These are phyloP conservation scores for Lophium mytilinum DNA, from an alignment of 495 filamentous ascomycete genomes.

Conservation along the genomic window DNA sequence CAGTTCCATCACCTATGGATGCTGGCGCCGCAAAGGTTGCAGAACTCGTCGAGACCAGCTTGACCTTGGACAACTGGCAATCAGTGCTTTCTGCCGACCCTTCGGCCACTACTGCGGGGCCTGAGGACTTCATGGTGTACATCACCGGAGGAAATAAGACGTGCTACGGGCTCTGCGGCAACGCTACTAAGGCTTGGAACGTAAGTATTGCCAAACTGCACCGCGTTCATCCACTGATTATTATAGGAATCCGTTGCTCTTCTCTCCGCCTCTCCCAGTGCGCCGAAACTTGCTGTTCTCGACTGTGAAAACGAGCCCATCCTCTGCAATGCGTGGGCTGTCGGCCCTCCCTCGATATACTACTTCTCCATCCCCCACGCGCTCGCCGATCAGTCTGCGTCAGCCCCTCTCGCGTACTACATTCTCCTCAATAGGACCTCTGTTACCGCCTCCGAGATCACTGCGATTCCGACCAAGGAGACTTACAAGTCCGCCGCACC, in stretches of 20 bases:
- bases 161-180: slow-evolving; percentile 59
- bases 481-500: slow-evolving; percentile 46
- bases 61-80: slow-evolving; percentile 70
- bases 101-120: slow-evolving; percentile 40
- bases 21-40: slow-evolving; percentile 47
- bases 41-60: slow-evolving; percentile 42
- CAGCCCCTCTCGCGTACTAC: slow-evolving; percentile 30
- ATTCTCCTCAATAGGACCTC: slow-evolving; percentile 33
- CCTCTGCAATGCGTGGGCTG: slow-evolving; percentile 76
- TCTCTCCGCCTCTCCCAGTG: slow-evolving; percentile 55
- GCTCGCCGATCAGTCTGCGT: slow-evolving; percentile 34
- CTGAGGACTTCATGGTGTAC: slow-evolving; percentile 75
- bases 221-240: slow-evolving; percentile 24
- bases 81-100: slow-evolving; percentile 54
- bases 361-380: slow-evolving; percentile 64
- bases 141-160: slow-evolving; percentile 82
- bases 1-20: slow-evolving; percentile 39
- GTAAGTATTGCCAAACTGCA: slow-evolving; percentile 30
- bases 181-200: slow-evolving; percentile 49
- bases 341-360: slow-evolving; percentile 62
- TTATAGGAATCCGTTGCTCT: slow-evolving; percentile 57
- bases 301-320: slow-evolving; percentile 73
- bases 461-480: slow-evolving; percentile 51
- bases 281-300: slow-evolving; percentile 63
- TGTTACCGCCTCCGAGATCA: slow-evolving; percentile 27